Evolutionary conservation across 148 eudicot genomes (phyloP).

Genomic region (Rhododendron ferrugineum): DNA sequence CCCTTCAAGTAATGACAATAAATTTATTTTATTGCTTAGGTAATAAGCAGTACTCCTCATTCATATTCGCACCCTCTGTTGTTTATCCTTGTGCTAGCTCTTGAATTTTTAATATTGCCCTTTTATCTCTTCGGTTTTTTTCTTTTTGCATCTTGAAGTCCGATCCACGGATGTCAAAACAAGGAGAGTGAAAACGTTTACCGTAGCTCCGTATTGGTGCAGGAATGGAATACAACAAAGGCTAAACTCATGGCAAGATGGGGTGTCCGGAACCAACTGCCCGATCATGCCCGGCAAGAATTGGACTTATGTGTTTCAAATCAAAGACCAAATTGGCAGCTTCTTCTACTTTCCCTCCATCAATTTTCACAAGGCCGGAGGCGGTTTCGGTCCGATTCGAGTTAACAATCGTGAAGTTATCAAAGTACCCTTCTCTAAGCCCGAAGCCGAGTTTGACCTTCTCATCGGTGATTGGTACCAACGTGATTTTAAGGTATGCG

Average conservation of each 20-base stretch:
- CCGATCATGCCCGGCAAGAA: constrained; percentile 30
- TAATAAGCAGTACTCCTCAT: no score
- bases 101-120: no score
- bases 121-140: no score
- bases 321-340: constrained; percentile 40
- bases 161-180: neutral
- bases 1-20: no score
- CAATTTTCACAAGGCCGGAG: constrained; percentile 36
- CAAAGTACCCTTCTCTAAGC: constrained; percentile 28
- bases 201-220: neutral
- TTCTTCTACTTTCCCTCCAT: constrained; percentile 39
- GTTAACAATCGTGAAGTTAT: constrained; percentile 37
- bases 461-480: constrained; percentile 42
- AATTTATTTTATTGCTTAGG: no score
- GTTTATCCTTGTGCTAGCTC: no score
- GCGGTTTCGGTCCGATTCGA: constrained; percentile 41
- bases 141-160: no score
- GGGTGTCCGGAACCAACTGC: constrained; percentile 46
- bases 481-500: constrained; percentile 15
- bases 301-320: constrained; percentile 39
- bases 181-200: neutral
- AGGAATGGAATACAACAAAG: constrained; percentile 54
- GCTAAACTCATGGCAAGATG: constrained; percentile 46
- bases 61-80: no score
- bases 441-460: constrained; percentile 37